Percentiles rank a stretch among this genome's conserved stretches.
These are phyloP conservation scores for Vigna reflexopilosa DNA, from an alignment of 306 rosid species.

Conservation along the genomic window DNA sequence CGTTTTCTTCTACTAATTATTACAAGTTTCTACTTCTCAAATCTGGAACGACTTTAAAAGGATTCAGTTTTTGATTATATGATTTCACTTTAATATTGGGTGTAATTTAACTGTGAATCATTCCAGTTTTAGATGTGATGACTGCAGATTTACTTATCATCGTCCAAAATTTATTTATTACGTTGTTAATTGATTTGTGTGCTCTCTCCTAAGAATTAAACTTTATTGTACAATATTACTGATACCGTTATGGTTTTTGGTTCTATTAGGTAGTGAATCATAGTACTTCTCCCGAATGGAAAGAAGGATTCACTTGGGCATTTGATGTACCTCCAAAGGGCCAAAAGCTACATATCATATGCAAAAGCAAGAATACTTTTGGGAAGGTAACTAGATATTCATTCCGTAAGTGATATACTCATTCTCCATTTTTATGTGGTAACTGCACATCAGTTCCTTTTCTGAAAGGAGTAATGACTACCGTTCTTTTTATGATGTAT, in stretches of 20 bases:
- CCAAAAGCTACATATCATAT: conserved; percentile 88
- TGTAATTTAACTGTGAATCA: conserved; percentile 18
- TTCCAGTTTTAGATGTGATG: neutral
- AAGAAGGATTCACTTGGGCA: conserved; percentile 98
- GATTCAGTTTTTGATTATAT: conserved; percentile 9
- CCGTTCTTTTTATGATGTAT: conserved; percentile 24
- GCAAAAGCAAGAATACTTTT: conserved; percentile 99
- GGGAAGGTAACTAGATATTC: conserved; percentile 79
- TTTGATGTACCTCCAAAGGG: conserved; percentile 98
- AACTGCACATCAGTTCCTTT: conserved; percentile 35
- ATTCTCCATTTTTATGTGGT: conserved; percentile 9
- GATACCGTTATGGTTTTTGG: conserved; percentile 30
- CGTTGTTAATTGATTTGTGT: conserved; percentile 33
- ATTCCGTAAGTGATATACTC: conserved; percentile 8
- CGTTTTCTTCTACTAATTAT: neutral
- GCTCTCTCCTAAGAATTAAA: conserved; percentile 32
- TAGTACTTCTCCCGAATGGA: conserved; percentile 92
- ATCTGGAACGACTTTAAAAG: neutral
- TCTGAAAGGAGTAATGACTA: conserved; percentile 32
- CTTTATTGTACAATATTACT: conserved; percentile 43
- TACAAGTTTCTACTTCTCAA: conserved; percentile 7
- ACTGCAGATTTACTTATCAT: conserved; percentile 5
- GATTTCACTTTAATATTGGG: neutral
- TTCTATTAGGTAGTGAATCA: conserved; percentile 81
- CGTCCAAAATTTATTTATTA: conserved; percentile 16